These are phyloP conservation scores for Puccinia horiana DNA, from an alignment of 1,284 basidiomycete species.

Conservation along the genomic window DNA sequence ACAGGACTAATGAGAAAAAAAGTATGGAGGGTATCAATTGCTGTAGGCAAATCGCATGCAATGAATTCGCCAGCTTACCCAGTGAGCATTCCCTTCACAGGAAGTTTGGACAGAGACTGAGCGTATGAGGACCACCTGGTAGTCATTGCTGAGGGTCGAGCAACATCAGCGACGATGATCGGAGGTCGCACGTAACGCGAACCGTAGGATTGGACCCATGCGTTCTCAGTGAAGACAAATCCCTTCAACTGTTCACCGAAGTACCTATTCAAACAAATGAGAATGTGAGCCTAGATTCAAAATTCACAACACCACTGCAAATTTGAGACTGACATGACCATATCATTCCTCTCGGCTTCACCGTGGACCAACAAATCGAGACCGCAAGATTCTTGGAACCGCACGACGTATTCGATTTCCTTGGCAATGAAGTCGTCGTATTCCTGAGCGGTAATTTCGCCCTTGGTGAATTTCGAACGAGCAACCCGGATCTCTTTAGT, in stretches of 20 bases:
- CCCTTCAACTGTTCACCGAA: slow-evolving; percentile 95
- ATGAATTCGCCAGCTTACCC: slow-evolving; percentile 28
- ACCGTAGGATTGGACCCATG: slow-evolving; percentile 98
- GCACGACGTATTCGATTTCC: slow-evolving; percentile 90
- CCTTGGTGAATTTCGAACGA: slow-evolving; percentile 91
- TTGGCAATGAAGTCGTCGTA: slow-evolving; percentile 99
- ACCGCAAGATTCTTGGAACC: slow-evolving; percentile 93
- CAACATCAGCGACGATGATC: slow-evolving; percentile 97
- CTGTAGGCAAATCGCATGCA: slow-evolving; percentile 65
- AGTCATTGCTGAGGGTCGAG: slow-evolving; percentile 89
- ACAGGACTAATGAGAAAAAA: slow-evolving; percentile 54
- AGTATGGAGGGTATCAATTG: neutral
- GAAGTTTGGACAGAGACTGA: slow-evolving; percentile 86
- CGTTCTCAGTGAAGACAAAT: slow-evolving; percentile 97
- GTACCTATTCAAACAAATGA: slow-evolving; percentile 68
- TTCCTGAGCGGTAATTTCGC: slow-evolving; percentile 79
- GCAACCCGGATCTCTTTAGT: slow-evolving; percentile 98
- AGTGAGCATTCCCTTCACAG: slow-evolving; percentile 94
- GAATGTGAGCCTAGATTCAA: neutral
- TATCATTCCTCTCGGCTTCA: slow-evolving; percentile 70
- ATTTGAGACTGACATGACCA: slow-evolving; percentile 56
- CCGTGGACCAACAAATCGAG: slow-evolving; percentile 98
- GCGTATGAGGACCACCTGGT: slow-evolving; percentile 97
- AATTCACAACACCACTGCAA: neutral
- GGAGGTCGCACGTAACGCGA: slow-evolving; percentile 94